Evolutionary conservation across 2,329 filamentous ascomycete genomes (phyloP).

Genomic region (Monosporascus cannonballus): DNA sequence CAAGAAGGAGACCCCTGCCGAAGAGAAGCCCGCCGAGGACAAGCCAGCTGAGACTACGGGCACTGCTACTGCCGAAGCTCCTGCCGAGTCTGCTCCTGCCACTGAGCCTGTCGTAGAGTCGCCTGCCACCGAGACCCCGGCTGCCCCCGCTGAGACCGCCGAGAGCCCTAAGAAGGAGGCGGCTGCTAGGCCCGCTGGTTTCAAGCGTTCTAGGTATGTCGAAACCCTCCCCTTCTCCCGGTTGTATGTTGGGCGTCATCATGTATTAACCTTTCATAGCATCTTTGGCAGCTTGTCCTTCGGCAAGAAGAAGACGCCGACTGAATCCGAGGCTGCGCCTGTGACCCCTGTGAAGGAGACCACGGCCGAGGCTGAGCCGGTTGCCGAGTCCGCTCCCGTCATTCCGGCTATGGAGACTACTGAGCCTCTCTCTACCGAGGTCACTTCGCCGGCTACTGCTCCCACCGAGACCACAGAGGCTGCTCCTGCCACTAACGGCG

Average conservation of each 20-base stretch:
- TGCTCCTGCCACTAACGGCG: slow-evolving; percentile 41
- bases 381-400: slow-evolving; percentile 50
- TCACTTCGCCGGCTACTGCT: slow-evolving; percentile 39
- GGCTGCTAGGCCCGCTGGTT: slow-evolving; percentile 29
- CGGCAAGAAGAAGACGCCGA: slow-evolving; percentile 53
- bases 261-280: slow-evolving; percentile 25
- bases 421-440: slow-evolving; percentile 51
- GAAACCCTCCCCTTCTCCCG: slow-evolving; percentile 18
- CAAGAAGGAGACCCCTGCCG: slow-evolving; percentile 27
- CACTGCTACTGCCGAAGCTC: slow-evolving; percentile 16
- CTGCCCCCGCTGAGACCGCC: slow-evolving; percentile 27
- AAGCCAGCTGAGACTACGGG: slow-evolving; percentile 30
- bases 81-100: slow-evolving; percentile 23
- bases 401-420: slow-evolving; percentile 54
- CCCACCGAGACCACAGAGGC: slow-evolving; percentile 42
- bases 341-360: slow-evolving; percentile 37
- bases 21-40: slow-evolving; percentile 34
- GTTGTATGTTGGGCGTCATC: slow-evolving; percentile 5
- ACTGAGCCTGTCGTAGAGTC: slow-evolving; percentile 33
- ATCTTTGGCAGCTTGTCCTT: slow-evolving; percentile 49
- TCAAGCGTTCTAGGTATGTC: slow-evolving; percentile 48
- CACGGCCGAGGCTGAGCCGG: slow-evolving; percentile 22
- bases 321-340: slow-evolving; percentile 33
- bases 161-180: slow-evolving; percentile 31
- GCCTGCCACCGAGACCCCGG: slow-evolving; percentile 14